Conservation (phyloP, 805 yeast genomes). For the Wickerhamomyces subpelliculosus region DNA sequence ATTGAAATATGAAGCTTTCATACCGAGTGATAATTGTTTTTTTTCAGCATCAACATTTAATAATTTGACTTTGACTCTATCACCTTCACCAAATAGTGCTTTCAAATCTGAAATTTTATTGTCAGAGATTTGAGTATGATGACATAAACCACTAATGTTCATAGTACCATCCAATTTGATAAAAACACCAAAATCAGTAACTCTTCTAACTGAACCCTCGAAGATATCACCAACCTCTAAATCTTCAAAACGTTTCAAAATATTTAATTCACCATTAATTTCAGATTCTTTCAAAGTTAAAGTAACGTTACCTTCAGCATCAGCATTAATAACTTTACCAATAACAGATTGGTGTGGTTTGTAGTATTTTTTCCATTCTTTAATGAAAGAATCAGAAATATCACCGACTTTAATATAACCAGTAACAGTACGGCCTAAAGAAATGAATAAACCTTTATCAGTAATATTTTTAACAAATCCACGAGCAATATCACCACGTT, state of each 20-base stretch:
- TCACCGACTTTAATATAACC: constrained; percentile 81
- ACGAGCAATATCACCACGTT: constrained; percentile 64
- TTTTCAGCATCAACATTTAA: constrained; percentile 55
- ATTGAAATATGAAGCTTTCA: constrained; percentile 86
- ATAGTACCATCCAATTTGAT: constrained; percentile 71
- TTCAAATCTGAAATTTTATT: constrained; percentile 49
- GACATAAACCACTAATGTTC: constrained; percentile 81
- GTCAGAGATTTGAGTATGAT: constrained; percentile 77
- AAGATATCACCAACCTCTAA: constrained; percentile 61
- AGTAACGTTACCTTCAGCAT: constrained; percentile 56
- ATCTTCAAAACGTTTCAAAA: constrained; percentile 57
- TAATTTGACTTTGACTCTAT: constrained; percentile 80
- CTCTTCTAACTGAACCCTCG: constrained; percentile 73
- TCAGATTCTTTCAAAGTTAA: constrained; percentile 78
- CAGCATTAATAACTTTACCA: constrained; percentile 65
- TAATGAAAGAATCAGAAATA: constrained; percentile 71
- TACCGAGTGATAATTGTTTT: constrained; percentile 78
- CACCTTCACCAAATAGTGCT: constrained; percentile 79
- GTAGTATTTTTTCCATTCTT: constrained; percentile 83
- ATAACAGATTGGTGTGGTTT: constrained; percentile 62
- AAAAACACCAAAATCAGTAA: constrained; percentile 88
- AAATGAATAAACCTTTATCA: constrained; percentile 71
- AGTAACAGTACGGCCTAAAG: constrained; percentile 60
- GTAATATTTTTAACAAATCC: constrained; percentile 78
- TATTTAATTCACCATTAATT: constrained; percentile 60